Conservation (phyloP, 2,329 filamentous ascomycete genomes). For the Epicoccum sorghinum region DNA sequence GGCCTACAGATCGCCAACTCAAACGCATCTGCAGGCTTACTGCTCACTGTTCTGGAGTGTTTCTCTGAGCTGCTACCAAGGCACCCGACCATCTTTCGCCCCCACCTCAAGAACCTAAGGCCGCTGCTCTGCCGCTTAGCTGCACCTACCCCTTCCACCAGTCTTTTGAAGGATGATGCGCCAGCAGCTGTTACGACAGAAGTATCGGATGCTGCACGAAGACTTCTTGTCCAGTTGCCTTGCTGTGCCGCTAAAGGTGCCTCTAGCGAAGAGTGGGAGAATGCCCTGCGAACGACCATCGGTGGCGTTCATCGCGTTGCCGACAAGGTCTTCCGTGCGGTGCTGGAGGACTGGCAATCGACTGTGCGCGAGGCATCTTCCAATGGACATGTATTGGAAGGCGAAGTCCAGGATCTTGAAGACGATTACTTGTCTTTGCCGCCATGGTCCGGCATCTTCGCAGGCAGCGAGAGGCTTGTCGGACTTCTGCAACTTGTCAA, state of each 20-base stretch:
- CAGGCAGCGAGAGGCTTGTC: slow-evolving; percentile 72
- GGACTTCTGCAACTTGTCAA: slow-evolving; percentile 70
- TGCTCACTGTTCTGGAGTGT: slow-evolving; percentile 73
- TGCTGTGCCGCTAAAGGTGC: slow-evolving; percentile 82
- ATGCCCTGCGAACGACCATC: slow-evolving; percentile 66
- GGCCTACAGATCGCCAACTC: slow-evolving; percentile 66
- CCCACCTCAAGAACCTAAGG: slow-evolving; percentile 72
- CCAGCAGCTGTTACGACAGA: slow-evolving; percentile 58
- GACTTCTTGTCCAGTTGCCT: slow-evolving; percentile 73
- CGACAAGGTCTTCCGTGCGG: slow-evolving; percentile 77
- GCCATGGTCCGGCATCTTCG: slow-evolving; percentile 74
- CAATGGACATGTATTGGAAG: slow-evolving; percentile 38
- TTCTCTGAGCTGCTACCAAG: slow-evolving; percentile 75
- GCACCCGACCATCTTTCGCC: slow-evolving; percentile 83
- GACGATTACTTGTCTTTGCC: slow-evolving; percentile 61
- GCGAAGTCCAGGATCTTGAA: slow-evolving; percentile 48
- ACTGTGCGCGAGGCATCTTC: slow-evolving; percentile 52
- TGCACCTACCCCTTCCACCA: slow-evolving; percentile 64
- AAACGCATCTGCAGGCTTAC: slow-evolving; percentile 48
- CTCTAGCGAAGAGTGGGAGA: slow-evolving; percentile 78
- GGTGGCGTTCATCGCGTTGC: slow-evolving; percentile 71
- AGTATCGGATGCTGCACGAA: slow-evolving; percentile 65
- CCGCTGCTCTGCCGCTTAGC: slow-evolving; percentile 65
- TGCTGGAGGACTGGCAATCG: slow-evolving; percentile 83
- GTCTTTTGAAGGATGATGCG: slow-evolving; percentile 26